Percentiles rank a stretch among this genome's conserved stretches.
phyloP scores from a whole-genome alignment of 306 rosid species.

The Cucurbita maxima region DNA sequence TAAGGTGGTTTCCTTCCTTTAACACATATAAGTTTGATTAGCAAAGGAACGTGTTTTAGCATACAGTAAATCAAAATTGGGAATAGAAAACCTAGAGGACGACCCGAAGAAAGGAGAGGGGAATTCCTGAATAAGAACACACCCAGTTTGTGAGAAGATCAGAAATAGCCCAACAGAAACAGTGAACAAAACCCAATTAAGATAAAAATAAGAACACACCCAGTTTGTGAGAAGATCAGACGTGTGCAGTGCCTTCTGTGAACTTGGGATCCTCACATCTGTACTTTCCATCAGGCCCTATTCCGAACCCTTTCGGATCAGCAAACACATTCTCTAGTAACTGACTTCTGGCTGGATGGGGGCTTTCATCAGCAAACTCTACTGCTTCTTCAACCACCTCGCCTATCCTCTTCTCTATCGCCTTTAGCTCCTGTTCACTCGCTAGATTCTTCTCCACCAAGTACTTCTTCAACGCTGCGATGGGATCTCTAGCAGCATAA shows the following conservation, averaged over 20 bases:
- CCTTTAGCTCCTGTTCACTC: conserved; percentile 61
- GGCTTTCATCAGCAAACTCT: conserved; percentile 81
- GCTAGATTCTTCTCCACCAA: conserved; percentile 58
- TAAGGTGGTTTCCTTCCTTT: neutral
- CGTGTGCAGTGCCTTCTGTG: conserved; percentile 93
- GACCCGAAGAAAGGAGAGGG: neutral
- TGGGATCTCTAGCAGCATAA: conserved; percentile 86
- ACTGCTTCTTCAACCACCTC: conserved; percentile 73
- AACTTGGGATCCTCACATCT: conserved; percentile 99
- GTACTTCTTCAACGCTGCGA: conserved; percentile 67
- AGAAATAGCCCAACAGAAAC: conserved; percentile 23
- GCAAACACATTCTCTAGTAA: conserved; percentile 93
- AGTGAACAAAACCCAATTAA: conserved; percentile 10
- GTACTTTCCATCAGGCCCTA: conserved; percentile 87
- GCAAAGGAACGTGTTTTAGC: neutral
- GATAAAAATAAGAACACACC: neutral
- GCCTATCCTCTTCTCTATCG: conserved; percentile 67
- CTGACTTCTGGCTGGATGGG: conserved; percentile 73
- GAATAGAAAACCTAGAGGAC: neutral
- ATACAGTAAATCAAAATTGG: conserved; percentile 17
- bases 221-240: conserved; percentile 22
- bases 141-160: no score
- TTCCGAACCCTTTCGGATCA: conserved; percentile 97
- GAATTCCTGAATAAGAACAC: no score
- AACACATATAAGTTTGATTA: neutral